These are phyloP conservation scores for Botrytis fabae DNA, from an alignment of 2,329 filamentous ascomycete genomes.

Conservation along the genomic window DNA sequence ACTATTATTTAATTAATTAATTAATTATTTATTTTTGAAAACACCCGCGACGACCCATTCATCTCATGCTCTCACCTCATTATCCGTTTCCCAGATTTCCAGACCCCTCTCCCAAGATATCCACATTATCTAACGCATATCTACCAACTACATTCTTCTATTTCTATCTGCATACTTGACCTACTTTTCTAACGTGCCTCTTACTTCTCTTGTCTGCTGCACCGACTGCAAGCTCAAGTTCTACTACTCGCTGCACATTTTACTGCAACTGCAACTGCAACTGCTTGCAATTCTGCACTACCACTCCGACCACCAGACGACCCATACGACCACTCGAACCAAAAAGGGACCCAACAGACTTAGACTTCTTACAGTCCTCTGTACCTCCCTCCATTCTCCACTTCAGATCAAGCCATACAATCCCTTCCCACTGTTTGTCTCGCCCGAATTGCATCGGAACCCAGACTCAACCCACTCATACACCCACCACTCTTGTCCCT, in stretches of 20 bases:
- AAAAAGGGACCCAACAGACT: slow-evolving; percentile 18
- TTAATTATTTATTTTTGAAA: not conserved
- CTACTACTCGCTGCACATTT: slow-evolving; percentile 16
- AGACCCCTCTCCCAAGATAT: slow-evolving; percentile 17
- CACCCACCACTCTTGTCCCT: slow-evolving; percentile 22
- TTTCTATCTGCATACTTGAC: slow-evolving; percentile 16
- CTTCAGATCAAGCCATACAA: slow-evolving; percentile 20
- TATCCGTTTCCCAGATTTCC: slow-evolving; percentile 13
- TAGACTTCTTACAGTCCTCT: slow-evolving; percentile 21
- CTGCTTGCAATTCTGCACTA: slow-evolving; percentile 19
- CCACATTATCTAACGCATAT: slow-evolving; percentile 17
- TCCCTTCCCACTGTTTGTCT: slow-evolving; percentile 22
- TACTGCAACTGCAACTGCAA: slow-evolving; percentile 11
- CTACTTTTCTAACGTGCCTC: slow-evolving; percentile 8
- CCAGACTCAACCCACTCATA: slow-evolving; percentile 17
- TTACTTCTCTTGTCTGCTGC: slow-evolving; percentile 13
- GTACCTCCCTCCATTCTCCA: slow-evolving; percentile 23
- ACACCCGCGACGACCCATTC: slow-evolving; percentile 13
- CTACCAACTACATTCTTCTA: slow-evolving; percentile 18
- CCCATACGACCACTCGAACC: slow-evolving; percentile 20
- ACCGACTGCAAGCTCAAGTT: slow-evolving; percentile 13
- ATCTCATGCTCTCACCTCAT: slow-evolving; percentile 10
- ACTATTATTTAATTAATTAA: too few species aligned
- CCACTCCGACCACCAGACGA: slow-evolving; percentile 21
- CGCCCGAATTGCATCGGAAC: slow-evolving; percentile 22